Base-by-base conservation (phyloP, 1,284 basidiomycete species). In the Microbotryum violaceum region DNA sequence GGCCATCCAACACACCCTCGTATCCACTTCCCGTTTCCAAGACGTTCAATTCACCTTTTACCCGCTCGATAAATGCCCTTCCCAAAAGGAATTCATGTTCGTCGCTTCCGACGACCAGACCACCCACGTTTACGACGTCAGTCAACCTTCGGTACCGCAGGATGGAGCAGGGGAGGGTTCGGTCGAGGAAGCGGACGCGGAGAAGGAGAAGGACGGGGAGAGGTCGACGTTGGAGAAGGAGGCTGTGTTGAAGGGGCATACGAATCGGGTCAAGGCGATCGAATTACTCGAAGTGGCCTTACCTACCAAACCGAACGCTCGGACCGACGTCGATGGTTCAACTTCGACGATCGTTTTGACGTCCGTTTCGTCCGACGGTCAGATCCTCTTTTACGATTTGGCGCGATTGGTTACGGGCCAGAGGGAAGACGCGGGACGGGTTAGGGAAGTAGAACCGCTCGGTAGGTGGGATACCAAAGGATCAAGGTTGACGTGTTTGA, bases 91-190 rank as follows among this genome's bases (percentile, higher is more conserved):
- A 70, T 74, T 91, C 31, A 77, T 94, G 8, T 79, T 91, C 45
- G 86, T 85, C 10, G 88, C 84, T 1, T 89, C 86, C 2, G 91
- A 97, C 75, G 89, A 94, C 74, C 89, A 87, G 68, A 86, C 85
- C 65, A 78, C 89, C 2, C 82, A 88, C 2, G 77, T 91, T 18
- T 93, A 65, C 21, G 67, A 69, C 55, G 44, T 69, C 4, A 54
- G 54, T 16, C 47, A 61, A 42, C 60, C 62, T 23, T 91, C 76
- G 78, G 12, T 42, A 10, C 58, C 67, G 12, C 44, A 56, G 10
- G 37, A 56, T 16, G 37, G 6, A 42, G 37, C 16, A 42, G 55
- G 73, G 74, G 63, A 58, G 27, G 59, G 60, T 50, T n/a, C n/a
- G n/a, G n/a, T n/a, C n/a, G 27, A 27, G 27, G 27, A 27, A 27